Conservation (phyloP, 192 early-diverging fungal genomes). For the Umbelopsis isabellina region DNA sequence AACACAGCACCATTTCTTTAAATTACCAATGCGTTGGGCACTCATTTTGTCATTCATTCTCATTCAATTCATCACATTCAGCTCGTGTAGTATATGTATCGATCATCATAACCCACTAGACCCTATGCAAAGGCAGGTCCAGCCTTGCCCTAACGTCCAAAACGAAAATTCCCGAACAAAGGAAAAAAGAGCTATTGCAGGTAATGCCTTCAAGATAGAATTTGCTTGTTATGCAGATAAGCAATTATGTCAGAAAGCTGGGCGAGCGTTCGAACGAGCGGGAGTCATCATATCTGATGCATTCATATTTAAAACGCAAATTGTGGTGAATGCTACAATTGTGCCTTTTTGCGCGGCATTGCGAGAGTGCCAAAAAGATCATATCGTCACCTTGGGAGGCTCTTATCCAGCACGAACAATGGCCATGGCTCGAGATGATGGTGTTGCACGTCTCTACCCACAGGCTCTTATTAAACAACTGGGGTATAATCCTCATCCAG, state of each 20-base stretch:
- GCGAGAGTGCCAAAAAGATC: conserved; percentile 19
- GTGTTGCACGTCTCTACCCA: conserved; percentile 35
- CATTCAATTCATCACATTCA: neutral
- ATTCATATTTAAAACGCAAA: conserved; percentile 23
- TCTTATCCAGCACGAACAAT: conserved; percentile 38
- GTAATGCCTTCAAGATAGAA: conserved; percentile 15
- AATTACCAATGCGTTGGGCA: neutral
- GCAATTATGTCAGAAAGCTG: conserved; percentile 29
- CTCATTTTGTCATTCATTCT: neutral
- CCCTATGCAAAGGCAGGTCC: neutral
- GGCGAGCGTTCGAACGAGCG: conserved; percentile 31
- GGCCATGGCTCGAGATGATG: conserved; percentile 31
- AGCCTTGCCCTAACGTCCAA: neutral
- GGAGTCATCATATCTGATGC: conserved; percentile 30
- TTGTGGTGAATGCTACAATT: conserved; percentile 45
- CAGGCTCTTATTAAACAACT: conserved; percentile 46
- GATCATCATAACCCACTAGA: conserved; percentile 23
- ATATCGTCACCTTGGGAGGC: conserved; percentile 29
- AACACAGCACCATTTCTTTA: neutral
- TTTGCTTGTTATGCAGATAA: conserved; percentile 22
- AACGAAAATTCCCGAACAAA: neutral
- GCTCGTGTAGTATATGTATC: conserved; percentile 11
- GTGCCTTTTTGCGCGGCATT: conserved; percentile 32
- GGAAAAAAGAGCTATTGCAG: neutral
- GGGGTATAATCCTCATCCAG: neutral